These are phyloP conservation scores for Infundibulicybe gibba DNA, from an alignment of 768 basidiomycete genomes.

Conservation along the genomic window DNA sequence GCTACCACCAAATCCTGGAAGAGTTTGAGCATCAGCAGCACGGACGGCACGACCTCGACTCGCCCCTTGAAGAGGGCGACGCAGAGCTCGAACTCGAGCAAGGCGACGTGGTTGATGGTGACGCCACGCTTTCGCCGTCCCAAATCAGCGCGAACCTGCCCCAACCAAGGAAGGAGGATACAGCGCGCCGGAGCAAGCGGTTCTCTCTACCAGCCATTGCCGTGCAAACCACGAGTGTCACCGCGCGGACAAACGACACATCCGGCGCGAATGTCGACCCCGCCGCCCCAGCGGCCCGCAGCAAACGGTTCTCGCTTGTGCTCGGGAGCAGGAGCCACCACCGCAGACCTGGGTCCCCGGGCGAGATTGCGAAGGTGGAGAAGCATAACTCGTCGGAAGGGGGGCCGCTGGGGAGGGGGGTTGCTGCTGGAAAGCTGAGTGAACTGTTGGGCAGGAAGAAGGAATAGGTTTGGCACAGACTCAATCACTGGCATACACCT, in stretches of 20 bases:
- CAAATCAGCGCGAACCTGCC: slow-evolving; percentile 17
- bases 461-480: slow-evolving; percentile 2
- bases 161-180: slow-evolving; percentile 49
- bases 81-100: background rate
- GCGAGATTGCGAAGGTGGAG: slow-evolving; percentile 20
- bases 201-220: slow-evolving; percentile 80
- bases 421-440: slow-evolving; percentile 51
- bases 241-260: slow-evolving; percentile 43
- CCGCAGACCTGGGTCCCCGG: slow-evolving; percentile 22
- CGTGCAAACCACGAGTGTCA: slow-evolving; percentile 69
- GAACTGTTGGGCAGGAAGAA: slow-evolving; percentile 46
- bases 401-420: slow-evolving; percentile 33
- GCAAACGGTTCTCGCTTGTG: slow-evolving; percentile 53
- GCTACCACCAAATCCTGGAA: slow-evolving; percentile 64
- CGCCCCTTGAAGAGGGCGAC: background rate
- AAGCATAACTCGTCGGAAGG: slow-evolving; percentile 12
- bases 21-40: slow-evolving; percentile 45
- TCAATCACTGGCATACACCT: no score
- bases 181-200: slow-evolving; percentile 58
- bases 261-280: slow-evolving; percentile 7
- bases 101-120: background rate
- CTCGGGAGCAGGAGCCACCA: slow-evolving; percentile 31
- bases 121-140: slow-evolving; percentile 2
- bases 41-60: slow-evolving; percentile 1
- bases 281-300: slow-evolving; percentile 10